Evolutionary conservation across 805 yeast genomes (phyloP).

Genomic region (Tetrapisispora taiwanensis): DNA sequence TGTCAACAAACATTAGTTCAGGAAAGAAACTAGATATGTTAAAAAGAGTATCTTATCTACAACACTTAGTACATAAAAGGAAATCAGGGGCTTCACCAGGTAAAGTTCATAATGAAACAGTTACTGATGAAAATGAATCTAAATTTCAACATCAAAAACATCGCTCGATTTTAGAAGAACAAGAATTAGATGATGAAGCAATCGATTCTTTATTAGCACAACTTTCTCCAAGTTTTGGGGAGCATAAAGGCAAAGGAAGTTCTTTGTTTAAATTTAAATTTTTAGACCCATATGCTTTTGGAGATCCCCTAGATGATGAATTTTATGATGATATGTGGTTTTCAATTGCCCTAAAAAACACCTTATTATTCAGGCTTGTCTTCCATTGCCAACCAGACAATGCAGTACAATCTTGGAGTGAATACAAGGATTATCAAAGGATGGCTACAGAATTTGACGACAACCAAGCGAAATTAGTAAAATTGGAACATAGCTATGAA

Average conservation of each 20-base stretch:
- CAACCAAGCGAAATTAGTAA: slow-evolving; percentile 24
- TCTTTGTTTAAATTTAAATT: slow-evolving; percentile 31
- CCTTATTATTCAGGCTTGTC: slow-evolving; percentile 68
- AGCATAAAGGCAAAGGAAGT: slow-evolving; percentile 3
- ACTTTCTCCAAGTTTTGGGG: slow-evolving; percentile 16
- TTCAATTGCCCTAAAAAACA: slow-evolving; percentile 73
- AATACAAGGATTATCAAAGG: slow-evolving; percentile 62
- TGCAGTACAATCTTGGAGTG: slow-evolving; percentile 80
- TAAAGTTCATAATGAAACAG: neutral
- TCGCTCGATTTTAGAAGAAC: slow-evolving; percentile 13
- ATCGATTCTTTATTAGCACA: slow-evolving; percentile 22
- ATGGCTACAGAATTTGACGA: slow-evolving; percentile 46
- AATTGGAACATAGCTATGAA: slow-evolving; percentile 11
- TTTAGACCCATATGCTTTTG: slow-evolving; percentile 81
- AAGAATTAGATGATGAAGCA: slow-evolving; percentile 22
- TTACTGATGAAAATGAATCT: neutral
- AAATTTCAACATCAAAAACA: slow-evolving; percentile 7
- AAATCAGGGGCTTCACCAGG: slow-evolving; percentile 20
- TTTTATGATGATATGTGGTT: slow-evolving; percentile 84
- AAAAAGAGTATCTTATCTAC: slow-evolving; percentile 61
- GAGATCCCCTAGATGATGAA: slow-evolving; percentile 74
- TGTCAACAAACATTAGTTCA: slow-evolving; percentile 37
- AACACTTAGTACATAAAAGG: slow-evolving; percentile 50
- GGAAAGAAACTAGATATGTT: slow-evolving; percentile 60
- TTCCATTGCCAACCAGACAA: slow-evolving; percentile 96